A percentile compares a stretch with the other conserved stretches of the same genome.
Conservation (phyloP, 345 rosid species). For the Microcos paniculata region DNA sequence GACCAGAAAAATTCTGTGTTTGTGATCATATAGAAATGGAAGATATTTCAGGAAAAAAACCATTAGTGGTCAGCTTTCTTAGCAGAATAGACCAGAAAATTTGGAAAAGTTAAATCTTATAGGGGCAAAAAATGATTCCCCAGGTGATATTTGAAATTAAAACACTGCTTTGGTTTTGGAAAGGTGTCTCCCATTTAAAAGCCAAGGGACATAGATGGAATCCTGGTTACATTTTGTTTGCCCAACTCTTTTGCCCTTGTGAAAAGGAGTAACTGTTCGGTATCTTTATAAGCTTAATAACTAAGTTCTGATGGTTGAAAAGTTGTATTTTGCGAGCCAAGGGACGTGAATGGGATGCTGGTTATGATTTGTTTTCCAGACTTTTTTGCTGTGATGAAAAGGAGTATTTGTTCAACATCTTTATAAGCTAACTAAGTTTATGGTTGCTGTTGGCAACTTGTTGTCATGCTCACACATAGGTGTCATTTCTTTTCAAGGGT, state of each 20-base stretch:
- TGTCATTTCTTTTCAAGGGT: slow-evolving; percentile 52
- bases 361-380: too few species aligned
- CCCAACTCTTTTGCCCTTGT: background rate
- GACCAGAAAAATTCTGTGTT: background rate
- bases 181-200: background rate
- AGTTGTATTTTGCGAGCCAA: background rate
- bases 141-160: background rate
- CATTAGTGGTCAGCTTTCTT: background rate
- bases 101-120: background rate
- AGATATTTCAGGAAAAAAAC: background rate
- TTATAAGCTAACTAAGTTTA: too few species aligned
- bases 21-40: background rate
- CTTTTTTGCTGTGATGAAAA: too few species aligned
- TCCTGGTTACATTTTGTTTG: background rate
- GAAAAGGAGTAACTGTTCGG: background rate
- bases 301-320: slow-evolving; percentile 2
- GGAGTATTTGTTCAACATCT: too few species aligned
- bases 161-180: background rate
- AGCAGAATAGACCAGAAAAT: background rate
- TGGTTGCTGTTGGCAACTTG: background rate
- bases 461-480: background rate
- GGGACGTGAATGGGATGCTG: too few species aligned
- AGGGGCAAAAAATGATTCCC: background rate
- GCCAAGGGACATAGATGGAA: background rate
- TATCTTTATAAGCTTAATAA: background rate